Percentiles rank a stretch among this genome's conserved stretches.
Conservation (phyloP, 2,329 filamentous ascomycete species). For the Alternaria metachromatica region DNA sequence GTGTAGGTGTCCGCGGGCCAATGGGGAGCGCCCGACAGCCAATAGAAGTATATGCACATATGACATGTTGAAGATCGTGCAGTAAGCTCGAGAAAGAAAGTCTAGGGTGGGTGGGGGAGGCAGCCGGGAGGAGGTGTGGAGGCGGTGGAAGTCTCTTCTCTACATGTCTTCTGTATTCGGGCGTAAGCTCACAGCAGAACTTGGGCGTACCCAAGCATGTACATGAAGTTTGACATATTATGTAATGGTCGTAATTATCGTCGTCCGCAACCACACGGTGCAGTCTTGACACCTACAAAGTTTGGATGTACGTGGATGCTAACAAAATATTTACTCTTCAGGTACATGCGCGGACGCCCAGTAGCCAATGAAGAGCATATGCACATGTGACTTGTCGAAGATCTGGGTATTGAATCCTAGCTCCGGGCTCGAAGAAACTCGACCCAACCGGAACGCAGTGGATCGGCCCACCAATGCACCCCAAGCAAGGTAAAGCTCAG, state of each 20-base stretch:
- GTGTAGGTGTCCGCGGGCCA: constrained; percentile 16
- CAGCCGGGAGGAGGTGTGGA: neutral
- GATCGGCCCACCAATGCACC: constrained; percentile 29
- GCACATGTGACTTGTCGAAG: constrained; percentile 31
- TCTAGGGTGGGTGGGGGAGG: neutral
- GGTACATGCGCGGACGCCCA: constrained; percentile 2
- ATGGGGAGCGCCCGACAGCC: constrained; percentile 15
- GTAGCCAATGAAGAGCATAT: constrained; percentile 24
- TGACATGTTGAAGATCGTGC: constrained; percentile 34
- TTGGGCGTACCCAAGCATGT: neutral
- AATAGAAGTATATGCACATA: constrained; percentile 8
- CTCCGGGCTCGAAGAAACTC: constrained; percentile 12
- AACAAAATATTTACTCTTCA: constrained; percentile 6
- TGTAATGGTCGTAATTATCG: neutral
- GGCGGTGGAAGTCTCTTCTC: neutral
- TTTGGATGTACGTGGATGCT: constrained; percentile 10
- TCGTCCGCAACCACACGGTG: neutral
- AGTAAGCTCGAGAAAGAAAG: neutral
- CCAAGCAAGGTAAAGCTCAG: constrained; percentile 18
- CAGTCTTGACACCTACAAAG: neutral
- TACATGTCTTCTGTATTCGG: neutral
- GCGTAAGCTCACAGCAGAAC: neutral
- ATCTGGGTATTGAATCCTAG: constrained; percentile 7
- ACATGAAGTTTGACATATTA: neutral
- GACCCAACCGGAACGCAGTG: constrained; percentile 28